Evolutionary conservation across 345 rosid genomes (phyloP).

Genomic region (Rubroshorea leprosula): DNA sequence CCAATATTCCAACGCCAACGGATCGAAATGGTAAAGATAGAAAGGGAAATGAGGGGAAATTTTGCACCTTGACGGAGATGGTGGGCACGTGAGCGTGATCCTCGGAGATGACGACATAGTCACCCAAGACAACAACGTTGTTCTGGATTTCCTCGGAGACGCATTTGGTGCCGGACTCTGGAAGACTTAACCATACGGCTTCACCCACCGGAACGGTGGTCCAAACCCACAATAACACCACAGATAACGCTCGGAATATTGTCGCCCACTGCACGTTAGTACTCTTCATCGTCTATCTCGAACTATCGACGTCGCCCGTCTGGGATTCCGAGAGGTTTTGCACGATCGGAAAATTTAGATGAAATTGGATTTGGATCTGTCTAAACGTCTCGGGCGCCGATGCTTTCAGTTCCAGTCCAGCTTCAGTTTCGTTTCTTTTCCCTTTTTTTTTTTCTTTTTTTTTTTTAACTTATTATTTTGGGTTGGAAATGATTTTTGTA

Average conservation of each 20-base stretch:
- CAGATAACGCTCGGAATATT: slow-evolving; percentile 1
- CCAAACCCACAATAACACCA: slow-evolving; percentile 10
- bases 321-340: not conserved
- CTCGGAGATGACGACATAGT: slow-evolving; percentile 65
- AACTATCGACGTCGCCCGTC: no score
- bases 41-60: not conserved
- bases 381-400: not conserved
- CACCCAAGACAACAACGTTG: slow-evolving; percentile 78
- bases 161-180: slow-evolving; percentile 66
- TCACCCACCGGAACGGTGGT: slow-evolving; percentile 23
- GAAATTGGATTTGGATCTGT: not conserved
- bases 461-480: not conserved
- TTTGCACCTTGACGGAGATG: slow-evolving; percentile 64
- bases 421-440: not conserved
- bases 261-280: slow-evolving; percentile 10
- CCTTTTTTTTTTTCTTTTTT: not conserved
- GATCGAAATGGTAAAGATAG: not conserved
- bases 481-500: no score
- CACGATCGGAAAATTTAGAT: not conserved
- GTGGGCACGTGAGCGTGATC: slow-evolving; percentile 42
- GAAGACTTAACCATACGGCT: slow-evolving; percentile 77
- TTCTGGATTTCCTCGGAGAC: slow-evolving; percentile 87
- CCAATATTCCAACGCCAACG: not conserved
- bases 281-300: slow-evolving; percentile 9
- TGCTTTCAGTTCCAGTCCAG: not conserved